Base-by-base conservation (phyloP, 2,329 filamentous ascomycete species). In the Pseudogymnoascus verrucosus region DNA sequence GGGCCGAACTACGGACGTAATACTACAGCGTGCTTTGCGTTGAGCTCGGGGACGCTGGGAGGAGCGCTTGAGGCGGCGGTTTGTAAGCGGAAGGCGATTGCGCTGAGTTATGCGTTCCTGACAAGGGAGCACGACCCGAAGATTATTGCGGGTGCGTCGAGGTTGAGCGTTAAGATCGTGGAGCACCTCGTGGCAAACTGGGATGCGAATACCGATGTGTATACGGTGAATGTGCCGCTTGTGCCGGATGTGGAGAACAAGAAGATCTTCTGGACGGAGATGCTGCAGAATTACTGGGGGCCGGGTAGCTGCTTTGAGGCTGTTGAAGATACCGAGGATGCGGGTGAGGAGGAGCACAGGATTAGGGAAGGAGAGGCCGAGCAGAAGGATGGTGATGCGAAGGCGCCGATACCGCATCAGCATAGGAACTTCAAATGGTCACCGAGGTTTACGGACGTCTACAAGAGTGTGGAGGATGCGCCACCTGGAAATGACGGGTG, bases 351-450 rank as follows among this genome's bases (percentile, higher is more conserved):
- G 68, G 93, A 96, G 77, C 82, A 86, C 69, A 81, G 82, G 67
- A 88, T 96, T 67, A 83, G 92, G 57, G 84, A 89, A 72, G 84
- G 82, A 19, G 84, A 87, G 63, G 80, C 81, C 21, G 66, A 57
- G 26, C 65, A 61, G 19, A 78, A 78, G 60, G 77, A 76, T 54
- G 77, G 70, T 39, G 76, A 73, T 47, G 67, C 66, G 64, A 68
- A 72, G 54, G 73, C 73, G 68, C 68, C 70, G 40, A 64, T 63
- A 3, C 72, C 73, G 0, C 87, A 91, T 73, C 83, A 80, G 63
- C 91, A 96, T 75, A 91, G 90, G 74, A 90, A 96, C 76, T 98
- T 97, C 80, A 96, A 93, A 77, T 98, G 95, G 95, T 86, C 90
- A 59, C 95, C 93, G 2, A 85, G 85, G 67, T 95, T 98, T 76